Conservation (phyloP, 2,329 filamentous ascomycete genomes). For the Niveomyces coronatus region DNA sequence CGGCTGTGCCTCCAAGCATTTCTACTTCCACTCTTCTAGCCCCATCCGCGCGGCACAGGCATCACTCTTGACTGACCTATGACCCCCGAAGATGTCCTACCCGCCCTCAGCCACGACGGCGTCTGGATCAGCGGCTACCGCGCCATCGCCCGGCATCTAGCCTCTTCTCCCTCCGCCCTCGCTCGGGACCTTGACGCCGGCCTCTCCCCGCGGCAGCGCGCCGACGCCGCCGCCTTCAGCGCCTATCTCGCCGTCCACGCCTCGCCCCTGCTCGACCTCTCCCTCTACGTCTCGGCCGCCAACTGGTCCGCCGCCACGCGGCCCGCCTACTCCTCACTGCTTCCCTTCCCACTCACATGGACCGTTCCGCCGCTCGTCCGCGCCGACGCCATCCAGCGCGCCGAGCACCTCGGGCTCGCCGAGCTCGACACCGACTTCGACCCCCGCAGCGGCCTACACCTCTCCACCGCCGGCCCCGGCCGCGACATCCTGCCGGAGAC, state of each 20-base stretch:
- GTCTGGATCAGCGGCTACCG: constrained; percentile 50
- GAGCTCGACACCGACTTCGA: constrained; percentile 53
- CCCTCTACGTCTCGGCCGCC: constrained; percentile 78
- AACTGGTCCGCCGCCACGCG: constrained; percentile 75
- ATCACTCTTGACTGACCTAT: too few species aligned
- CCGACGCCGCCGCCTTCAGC: constrained; percentile 42
- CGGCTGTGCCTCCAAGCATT: too few species aligned
- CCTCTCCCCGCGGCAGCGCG: constrained; percentile 29
- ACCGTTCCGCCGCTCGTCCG: constrained; percentile 67
- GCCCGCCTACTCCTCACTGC: constrained; percentile 67
- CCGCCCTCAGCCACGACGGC: constrained; percentile 40
- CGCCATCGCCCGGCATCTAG: constrained; percentile 49
- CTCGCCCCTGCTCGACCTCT: constrained; percentile 72
- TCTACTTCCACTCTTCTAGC: too few species aligned
- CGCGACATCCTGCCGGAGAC: constrained; percentile 29
- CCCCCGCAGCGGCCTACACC: constrained; percentile 25
- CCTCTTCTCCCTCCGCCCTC: constrained; percentile 24
- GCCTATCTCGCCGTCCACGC: constrained; percentile 66
- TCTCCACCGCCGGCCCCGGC: constrained; percentile 27
- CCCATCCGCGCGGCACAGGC: too few species aligned
- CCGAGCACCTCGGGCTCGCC: constrained; percentile 58
- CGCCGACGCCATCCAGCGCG: constrained; percentile 57
- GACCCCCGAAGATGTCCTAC: constrained; percentile 41
- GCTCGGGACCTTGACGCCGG: constrained; percentile 28
- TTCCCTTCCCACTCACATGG: constrained; percentile 84